phyloP scores from a whole-genome alignment of 2,329 filamentous ascomycete genomes.

The Sporothrix brunneoviolacea region DNA sequence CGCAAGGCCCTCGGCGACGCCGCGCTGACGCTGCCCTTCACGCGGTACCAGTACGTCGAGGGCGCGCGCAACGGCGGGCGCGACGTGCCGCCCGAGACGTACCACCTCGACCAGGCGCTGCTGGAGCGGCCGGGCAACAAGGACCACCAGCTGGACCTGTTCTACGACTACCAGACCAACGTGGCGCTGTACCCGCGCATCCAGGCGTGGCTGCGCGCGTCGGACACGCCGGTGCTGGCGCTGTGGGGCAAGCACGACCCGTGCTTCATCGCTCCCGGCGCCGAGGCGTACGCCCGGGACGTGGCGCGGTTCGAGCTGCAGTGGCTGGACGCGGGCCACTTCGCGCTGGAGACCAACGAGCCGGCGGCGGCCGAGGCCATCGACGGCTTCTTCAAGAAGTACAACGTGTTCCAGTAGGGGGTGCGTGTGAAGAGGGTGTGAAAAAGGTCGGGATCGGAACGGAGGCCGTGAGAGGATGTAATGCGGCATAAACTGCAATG shows the following conservation, averaged over 20 bases:
- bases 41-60: conserved; percentile 38
- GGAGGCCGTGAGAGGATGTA: no score
- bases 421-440: neutral
- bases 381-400: conserved; percentile 23
- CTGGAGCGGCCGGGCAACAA: conserved; percentile 40
- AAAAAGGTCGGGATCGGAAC: no score
- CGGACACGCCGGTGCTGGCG: conserved; percentile 44
- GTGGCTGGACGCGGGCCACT: conserved; percentile 51
- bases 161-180: conserved; percentile 52
- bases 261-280: conserved; percentile 44
- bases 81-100: conserved; percentile 38
- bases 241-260: conserved; percentile 53
- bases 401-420: conserved; percentile 20
- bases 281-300: conserved; percentile 48
- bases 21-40: conserved; percentile 32
- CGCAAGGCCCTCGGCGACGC: conserved; percentile 29
- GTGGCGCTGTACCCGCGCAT: conserved; percentile 46
- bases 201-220: conserved; percentile 47
- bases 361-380: conserved; percentile 24
- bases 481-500: no score
- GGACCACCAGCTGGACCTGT: conserved; percentile 49
- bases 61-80: conserved; percentile 29
- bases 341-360: conserved; percentile 38
- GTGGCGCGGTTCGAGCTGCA: conserved; percentile 39
- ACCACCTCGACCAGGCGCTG: conserved; percentile 45